Evolutionary conservation across 2,329 filamentous ascomycete species (phyloP).

Genomic region (Alternaria arbusti): DNA sequence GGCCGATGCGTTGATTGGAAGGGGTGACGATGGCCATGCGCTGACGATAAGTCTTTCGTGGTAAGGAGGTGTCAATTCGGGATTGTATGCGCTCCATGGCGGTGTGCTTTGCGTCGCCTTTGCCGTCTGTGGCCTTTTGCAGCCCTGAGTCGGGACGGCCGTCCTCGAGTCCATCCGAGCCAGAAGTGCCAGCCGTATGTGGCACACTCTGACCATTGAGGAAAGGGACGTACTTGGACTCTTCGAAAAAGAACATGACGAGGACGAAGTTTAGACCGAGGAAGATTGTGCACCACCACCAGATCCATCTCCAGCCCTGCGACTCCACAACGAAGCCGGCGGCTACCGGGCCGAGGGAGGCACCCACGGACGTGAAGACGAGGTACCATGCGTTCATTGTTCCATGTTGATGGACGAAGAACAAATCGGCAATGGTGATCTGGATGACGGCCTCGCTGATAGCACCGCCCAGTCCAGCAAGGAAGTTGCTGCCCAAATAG

Average conservation of each 20-base stretch:
- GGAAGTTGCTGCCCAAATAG: conserved; percentile 52
- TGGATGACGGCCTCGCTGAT: conserved; percentile 55
- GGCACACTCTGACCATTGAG: conserved; percentile 12
- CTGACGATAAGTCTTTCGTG: conserved; percentile 53
- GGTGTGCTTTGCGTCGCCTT: conserved; percentile 5
- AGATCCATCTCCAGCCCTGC: conserved; percentile 60
- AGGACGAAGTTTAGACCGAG: conserved; percentile 48
- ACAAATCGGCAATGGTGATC: conserved; percentile 57
- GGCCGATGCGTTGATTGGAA: conserved; percentile 27
- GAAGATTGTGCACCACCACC: conserved; percentile 56
- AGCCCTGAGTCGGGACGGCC: neutral
- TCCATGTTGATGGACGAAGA: conserved; percentile 57
- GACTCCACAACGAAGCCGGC: conserved; percentile 51
- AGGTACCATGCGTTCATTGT: conserved; percentile 56
- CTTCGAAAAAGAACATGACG: conserved; percentile 56
- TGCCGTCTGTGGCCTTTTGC: conserved; percentile 2
- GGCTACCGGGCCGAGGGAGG: conserved; percentile 50
- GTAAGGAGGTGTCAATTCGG: conserved; percentile 39
- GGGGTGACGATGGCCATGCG: conserved; percentile 48
- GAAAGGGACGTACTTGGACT: conserved; percentile 20
- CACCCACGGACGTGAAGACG: conserved; percentile 47
- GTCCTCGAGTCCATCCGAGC: neutral
- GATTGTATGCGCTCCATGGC: conserved; percentile 12
- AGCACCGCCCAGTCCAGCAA: conserved; percentile 55
- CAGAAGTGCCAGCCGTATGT: neutral